Conservation (phyloP, 2,329 filamentous ascomycete species). For the Alternaria arborescens region DNA sequence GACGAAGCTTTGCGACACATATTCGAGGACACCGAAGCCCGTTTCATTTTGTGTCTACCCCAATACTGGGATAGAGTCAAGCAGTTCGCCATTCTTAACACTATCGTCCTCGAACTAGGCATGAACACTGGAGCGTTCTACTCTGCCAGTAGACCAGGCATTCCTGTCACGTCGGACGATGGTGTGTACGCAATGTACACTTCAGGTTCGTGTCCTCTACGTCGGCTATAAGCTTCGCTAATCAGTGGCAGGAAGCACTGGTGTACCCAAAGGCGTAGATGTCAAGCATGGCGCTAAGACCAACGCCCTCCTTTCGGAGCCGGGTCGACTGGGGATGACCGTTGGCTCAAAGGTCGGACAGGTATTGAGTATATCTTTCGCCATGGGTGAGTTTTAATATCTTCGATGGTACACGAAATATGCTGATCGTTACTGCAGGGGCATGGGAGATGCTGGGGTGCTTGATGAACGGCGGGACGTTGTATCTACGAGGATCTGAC, state of each 20-base stretch:
- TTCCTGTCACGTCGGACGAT: constrained; percentile 30
- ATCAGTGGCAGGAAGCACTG: constrained; percentile 57
- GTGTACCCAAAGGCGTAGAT: constrained; percentile 67
- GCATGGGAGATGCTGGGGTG: constrained; percentile 69
- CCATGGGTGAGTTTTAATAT: constrained; percentile 63
- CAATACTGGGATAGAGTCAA: constrained; percentile 41
- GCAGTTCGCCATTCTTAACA: constrained; percentile 20
- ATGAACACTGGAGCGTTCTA: constrained; percentile 23
- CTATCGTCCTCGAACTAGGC: constrained; percentile 28
- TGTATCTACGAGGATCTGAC: constrained; percentile 61
- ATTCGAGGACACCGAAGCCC: constrained; percentile 57
- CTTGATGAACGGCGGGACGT: constrained; percentile 66
- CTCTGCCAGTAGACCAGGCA: constrained; percentile 26
- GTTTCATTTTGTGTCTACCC: constrained; percentile 59
- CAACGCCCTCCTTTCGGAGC: constrained; percentile 62
- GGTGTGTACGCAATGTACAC: constrained; percentile 60
- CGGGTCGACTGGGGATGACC: constrained; percentile 61
- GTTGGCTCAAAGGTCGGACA: constrained; percentile 63
- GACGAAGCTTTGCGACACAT: constrained; percentile 56
- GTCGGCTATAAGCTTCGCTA: neutral
- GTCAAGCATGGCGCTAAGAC: constrained; percentile 64
- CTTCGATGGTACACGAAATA: neutral
- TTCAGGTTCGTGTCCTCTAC: constrained; percentile 46
- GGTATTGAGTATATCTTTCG: constrained; percentile 67
- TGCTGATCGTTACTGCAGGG: constrained; percentile 48